Evolutionary conservation across 2,329 filamentous ascomycete species (phyloP), one percentile per base, ranked within the genome.

Genomic region (Cephalotrichum gorgonifer): DNA sequence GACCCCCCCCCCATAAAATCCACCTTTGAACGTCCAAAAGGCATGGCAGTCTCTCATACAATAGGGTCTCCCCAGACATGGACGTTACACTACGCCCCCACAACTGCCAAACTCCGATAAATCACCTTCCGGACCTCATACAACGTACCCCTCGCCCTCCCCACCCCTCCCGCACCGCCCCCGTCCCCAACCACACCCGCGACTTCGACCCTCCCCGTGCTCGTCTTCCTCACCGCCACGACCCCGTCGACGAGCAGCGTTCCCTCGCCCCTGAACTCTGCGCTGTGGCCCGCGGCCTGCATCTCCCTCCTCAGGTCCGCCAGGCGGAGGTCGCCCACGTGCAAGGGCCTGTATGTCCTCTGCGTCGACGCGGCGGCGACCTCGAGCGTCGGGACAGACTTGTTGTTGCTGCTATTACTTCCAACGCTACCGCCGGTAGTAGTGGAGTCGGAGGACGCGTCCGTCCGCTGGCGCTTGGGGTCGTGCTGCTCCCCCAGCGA

Each of bases 191-290:
- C 85, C 5, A 85, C 80, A 51, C 84, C 85, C 68, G 95, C 91
- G 17, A 95, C 81, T 66, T 94, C 91, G 58, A 96, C 88, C 56
- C 79, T 82, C 1, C 90, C 90, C n/a, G 85, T 85, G 1, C 81
- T 83, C 43, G 85, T 87, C 72, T 98, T 97, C 52, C 88, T 76
- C 43, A 98, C 89, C 4, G 89, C 86, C 6, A 97, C 90, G 9
- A 79, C 79, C 2, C 88, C 86, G 61, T 97, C 91, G 50, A 98
- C 84, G 9, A 98, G 76, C 50, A 98, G 71, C 8, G 86, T 94
- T 53, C 93, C 93, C 65, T 97, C 91, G 45, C 93, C 93, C 45
- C 88, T 78, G 65, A 97, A 96, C 64, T 96, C 93, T 1, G 91
- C 91, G 14, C 80, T 83, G 67, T 96, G 89, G 1, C 90, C 89